Percentiles rank a stretch among this genome's conserved stretches.
These are phyloP conservation scores for Ophiostoma angusticollis DNA, from an alignment of 2,329 filamentous ascomycete genomes.

Conservation along the genomic window DNA sequence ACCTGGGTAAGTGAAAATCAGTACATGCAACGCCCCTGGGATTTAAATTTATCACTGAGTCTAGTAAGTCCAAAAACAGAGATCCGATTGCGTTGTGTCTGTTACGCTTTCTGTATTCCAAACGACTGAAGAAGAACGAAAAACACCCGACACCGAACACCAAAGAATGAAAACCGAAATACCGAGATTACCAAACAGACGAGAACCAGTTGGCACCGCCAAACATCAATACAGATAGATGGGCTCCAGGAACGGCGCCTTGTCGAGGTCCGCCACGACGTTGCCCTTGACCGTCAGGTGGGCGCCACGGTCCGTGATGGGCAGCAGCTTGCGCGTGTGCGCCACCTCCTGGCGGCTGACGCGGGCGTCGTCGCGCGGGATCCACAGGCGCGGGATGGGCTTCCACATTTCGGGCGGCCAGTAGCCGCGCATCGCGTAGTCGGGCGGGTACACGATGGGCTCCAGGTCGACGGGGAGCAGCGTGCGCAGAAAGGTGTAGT, in stretches of 20 bases:
- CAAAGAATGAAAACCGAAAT: neutral
- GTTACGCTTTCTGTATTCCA: too few relatives aligned
- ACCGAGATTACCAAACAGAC: neutral
- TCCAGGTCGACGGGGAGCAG: slow-evolving; percentile 11
- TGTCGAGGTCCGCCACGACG: slow-evolving; percentile 16
- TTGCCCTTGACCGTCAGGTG: slow-evolving; percentile 42
- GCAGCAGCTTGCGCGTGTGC: slow-evolving; percentile 52
- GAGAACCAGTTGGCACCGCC: neutral
- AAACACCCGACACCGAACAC: too few relatives aligned
- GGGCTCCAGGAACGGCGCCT: slow-evolving; percentile 18
- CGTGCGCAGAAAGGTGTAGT: slow-evolving; percentile 44
- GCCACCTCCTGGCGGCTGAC: slow-evolving; percentile 59
- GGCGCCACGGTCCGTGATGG: slow-evolving; percentile 61
- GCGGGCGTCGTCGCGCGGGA: slow-evolving; percentile 57
- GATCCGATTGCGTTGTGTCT: too few relatives aligned
- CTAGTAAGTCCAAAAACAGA: too few relatives aligned
- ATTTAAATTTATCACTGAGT: too few relatives aligned
- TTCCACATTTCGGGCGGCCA: slow-evolving; percentile 55
- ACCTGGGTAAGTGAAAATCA: too few relatives aligned
- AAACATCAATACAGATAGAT: slow-evolving; percentile 17
- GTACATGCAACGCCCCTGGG: too few relatives aligned
- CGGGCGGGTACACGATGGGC: slow-evolving; percentile 12
- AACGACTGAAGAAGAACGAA: too few relatives aligned
- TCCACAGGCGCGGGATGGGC: slow-evolving; percentile 56
- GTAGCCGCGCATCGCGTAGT: slow-evolving; percentile 51